Evolutionary conservation across 768 basidiomycete genomes (phyloP).

Genomic region (Amanita brunnescens): DNA sequence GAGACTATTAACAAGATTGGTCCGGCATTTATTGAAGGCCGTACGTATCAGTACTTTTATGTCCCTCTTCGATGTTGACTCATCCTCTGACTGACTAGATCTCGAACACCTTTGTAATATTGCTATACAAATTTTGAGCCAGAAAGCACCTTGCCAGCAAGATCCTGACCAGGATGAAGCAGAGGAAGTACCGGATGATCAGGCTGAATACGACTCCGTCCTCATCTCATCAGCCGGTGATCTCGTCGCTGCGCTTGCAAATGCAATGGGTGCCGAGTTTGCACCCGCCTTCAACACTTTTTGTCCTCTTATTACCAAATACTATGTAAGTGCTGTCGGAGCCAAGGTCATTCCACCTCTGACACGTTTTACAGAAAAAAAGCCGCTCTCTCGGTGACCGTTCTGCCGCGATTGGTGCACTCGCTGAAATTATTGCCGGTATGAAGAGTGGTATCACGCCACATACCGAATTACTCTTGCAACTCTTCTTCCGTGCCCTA

Average conservation of each 20-base stretch:
- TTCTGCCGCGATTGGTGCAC: conserved; percentile 85
- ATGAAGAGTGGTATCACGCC: conserved; percentile 83
- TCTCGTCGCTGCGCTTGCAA: conserved; percentile 83
- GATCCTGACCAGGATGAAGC: conserved; percentile 89
- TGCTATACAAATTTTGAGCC: conserved; percentile 79
- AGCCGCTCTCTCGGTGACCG: conserved; percentile 84
- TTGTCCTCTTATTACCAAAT: conserved; percentile 84
- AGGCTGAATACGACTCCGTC: conserved; percentile 94
- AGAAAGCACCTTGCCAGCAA: conserved; percentile 94
- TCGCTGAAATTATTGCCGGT: conserved; percentile 93
- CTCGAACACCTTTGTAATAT: conserved; percentile 74
- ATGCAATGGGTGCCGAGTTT: conserved; percentile 80
- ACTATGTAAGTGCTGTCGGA: conserved; percentile 57
- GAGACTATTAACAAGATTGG: conserved; percentile 92
- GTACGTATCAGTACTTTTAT: conserved; percentile 36
- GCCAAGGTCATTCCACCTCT: not conserved
- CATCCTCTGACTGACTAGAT: conserved; percentile 29
- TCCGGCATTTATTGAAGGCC: conserved; percentile 70
- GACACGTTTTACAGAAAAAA: conserved; percentile 48
- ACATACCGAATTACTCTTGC: conserved; percentile 71
- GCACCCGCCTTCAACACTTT: conserved; percentile 75
- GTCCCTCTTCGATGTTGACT: conserved; percentile 5
- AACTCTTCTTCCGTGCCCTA: conserved; percentile 79
- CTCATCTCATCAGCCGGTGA: conserved; percentile 92
- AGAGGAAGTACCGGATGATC: conserved; percentile 79